Evolutionary conservation across 345 rosid genomes (phyloP), one percentile per base, ranked within the genome.

Genomic region (Orychophragmus violaceus): DNA sequence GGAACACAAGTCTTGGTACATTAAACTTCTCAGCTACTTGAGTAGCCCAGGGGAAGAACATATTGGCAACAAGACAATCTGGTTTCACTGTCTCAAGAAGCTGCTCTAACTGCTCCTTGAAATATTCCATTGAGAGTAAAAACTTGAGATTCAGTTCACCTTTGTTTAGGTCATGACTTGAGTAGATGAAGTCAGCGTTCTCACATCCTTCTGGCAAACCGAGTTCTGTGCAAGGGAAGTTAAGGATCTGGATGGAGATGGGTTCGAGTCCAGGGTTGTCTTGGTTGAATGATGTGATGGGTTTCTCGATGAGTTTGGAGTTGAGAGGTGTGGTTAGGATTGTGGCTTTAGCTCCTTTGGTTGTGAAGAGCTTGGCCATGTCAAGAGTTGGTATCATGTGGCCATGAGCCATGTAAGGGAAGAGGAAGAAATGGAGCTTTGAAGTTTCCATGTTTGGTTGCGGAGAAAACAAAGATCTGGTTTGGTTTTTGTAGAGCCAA

Each of bases 41-140:
- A 5, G 84, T 73, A 1, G 88, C 76, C 90, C 90, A 85, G 5
- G 90, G 84, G 33, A 82, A 76, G 76, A 82, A 78, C 82, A 79
- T 63, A 62, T 87, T 85, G 1, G 79, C 88, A 1, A 87, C 81
- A 0, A 83, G 68, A 69, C 87, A 83, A 39, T 82, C 81, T n/a
- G 88, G 81, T 25, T 50, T 71, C 51, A 44, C 25, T 13, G 80
- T 76, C 41, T 61, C 60, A 5, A 85, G 53, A 36, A 82, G 74
- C 53, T 69, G n/a, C 56, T 79, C 87, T 10, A 85, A 5, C 8
- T 82, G 86, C 17, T 80, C 68, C 54, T 70, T 58, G 32, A 88
- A 80, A 77, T 55, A n/a, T 9, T 35, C 39, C 17, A 66, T 50
- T 1, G 87, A 78, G 19, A 10, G 22, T 49, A 74, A 27, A 36